Evolutionary conservation across 2,329 filamentous ascomycete species (phyloP), one percentile per base, ranked within the genome.

Genomic region (Clarireedia homoeocarpa): DNA sequence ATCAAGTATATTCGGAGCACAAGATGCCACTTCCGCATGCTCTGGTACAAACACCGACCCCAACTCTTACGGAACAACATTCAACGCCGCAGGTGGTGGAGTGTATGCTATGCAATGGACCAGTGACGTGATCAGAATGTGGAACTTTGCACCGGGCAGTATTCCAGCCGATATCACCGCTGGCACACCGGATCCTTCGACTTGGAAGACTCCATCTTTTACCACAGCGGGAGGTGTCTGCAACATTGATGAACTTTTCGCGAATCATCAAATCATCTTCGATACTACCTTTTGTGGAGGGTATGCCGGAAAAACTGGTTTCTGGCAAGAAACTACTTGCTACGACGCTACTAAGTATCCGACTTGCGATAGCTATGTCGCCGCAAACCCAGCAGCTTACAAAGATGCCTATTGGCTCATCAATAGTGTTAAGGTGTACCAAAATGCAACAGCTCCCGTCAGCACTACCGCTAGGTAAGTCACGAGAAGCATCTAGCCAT

Each of bases 261-360:
- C 76, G 51, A 74, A 86, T 49, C 81, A 91, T 75, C 82, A 81
- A 61, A 80, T 95, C 51, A 83, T 89, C 38, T 78, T 91, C 62
- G 83, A 90, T 64, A 91, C 63, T 5, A 82, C 88, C 51, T 89
- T 94, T 69, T 95, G 89, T 66, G 89, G 89, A 44, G 82, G 84
- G 67, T 96, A 59, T 55, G 60, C 62, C 42, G 62, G 62, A 7
- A 48, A 58, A 48, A 53, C 51, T 15, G 69, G 74, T 48, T 81
- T 85, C 50, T 95, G 87, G 85, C 26, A 61, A 38, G 48, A 55
- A 48, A 65, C 60, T 12, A 67, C 49, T 66, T 66, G 48, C 66
- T 70, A 66, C 57, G 78, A 85, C 59, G 61, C 72, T 9, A 77
- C 78, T 36, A 50, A 54, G 30, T 65, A 64, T 38, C 52, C 58